Evolutionary conservation across 2,329 filamentous ascomycete species (phyloP), one percentile per base, ranked within the genome.

Genomic region (Claviceps monticola): DNA sequence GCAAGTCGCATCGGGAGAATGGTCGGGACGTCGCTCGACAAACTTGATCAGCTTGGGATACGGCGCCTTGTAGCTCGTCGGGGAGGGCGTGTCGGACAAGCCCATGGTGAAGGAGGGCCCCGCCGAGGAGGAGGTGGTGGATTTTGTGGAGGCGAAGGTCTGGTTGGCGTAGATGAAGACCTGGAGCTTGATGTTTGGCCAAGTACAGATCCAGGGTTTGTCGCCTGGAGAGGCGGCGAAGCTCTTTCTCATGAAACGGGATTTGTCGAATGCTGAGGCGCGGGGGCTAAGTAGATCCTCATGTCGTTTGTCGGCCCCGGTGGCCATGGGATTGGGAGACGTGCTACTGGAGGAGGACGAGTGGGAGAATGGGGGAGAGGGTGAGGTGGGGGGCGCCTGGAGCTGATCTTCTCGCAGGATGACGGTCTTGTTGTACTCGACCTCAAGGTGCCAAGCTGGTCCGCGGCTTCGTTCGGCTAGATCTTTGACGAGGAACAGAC

Each of bases 201-300:
- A 82, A 2, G 68, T 74, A 59, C 78, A 82, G 21, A 81, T 69
- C 78, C 78, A 82, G 1, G 74, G 73, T 53, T 66, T 74, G 46
- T 80, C 76, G 2, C 77, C 78, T 0, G 63, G 61, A 53, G 69
- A 60, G 1, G 68, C 67, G 11, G 62, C 61, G 2, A 56, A 51
- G 5, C 54, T 58, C 36, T 57, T 55, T 48, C 48, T 59, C 49
- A 56, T 58, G 17, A 56, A 60, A 5, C 54, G 59, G 14, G 58
- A 51, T 1, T 68, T 68, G 17, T 59, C 57, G 43, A 60, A 50
- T 26, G 55, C 54, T 19, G 51, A 48, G 7, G 38, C 52, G 51
- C 61, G 39, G 3, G 51, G 48, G 43, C 48, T 55, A 43, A 51
- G 50, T 13, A 51, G 56, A 5, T 51, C 46, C 58, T 56, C 60